Conservation (phyloP, 1,284 basidiomycete species). For the Apiotrichum gamsii region DNA sequence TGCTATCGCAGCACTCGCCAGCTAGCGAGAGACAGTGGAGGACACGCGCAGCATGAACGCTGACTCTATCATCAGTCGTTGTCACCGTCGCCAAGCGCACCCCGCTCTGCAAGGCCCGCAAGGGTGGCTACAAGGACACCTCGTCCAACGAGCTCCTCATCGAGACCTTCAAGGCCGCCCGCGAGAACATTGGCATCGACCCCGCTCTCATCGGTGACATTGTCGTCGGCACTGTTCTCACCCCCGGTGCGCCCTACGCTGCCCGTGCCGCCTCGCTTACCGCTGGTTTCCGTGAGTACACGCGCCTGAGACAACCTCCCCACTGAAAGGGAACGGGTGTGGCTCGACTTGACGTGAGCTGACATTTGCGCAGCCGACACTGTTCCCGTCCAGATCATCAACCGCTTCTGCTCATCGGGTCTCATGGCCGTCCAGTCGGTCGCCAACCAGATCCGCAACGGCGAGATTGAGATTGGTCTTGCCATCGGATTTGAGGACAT, state of each 20-base stretch:
- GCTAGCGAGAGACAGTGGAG: no score
- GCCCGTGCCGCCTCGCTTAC: slow-evolving; percentile 12
- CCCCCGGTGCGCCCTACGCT: slow-evolving; percentile 12
- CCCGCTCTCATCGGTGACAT: slow-evolving; percentile 20
- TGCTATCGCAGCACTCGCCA: no score
- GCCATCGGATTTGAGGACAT: slow-evolving; percentile 92
- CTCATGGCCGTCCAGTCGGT: slow-evolving; percentile 63
- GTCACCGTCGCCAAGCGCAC: slow-evolving; percentile 24
- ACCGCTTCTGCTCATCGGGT: slow-evolving; percentile 92
- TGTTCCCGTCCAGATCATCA: slow-evolving; percentile 75
- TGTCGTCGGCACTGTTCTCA: slow-evolving; percentile 12
- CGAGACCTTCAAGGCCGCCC: slow-evolving; percentile 18
- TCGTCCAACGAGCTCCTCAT: slow-evolving; percentile 22
- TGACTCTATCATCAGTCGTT: slow-evolving; percentile 8
- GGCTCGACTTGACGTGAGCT: neutral
- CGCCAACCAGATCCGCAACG: slow-evolving; percentile 75
- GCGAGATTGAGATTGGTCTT: slow-evolving; percentile 89
- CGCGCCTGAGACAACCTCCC: no score
- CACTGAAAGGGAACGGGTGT: no score
- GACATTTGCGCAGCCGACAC: slow-evolving; percentile 18
- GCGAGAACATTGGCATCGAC: slow-evolving; percentile 19
- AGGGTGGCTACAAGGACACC: slow-evolving; percentile 22
- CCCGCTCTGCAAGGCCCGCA: slow-evolving; percentile 23
- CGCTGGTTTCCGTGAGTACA: slow-evolving; percentile 15
- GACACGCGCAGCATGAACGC: no score